A percentile compares a stretch with the other conserved stretches of the same genome.
phyloP scores from a whole-genome alignment of 2,329 filamentous ascomycete genomes.

The Monilinia fructigena region DNA sequence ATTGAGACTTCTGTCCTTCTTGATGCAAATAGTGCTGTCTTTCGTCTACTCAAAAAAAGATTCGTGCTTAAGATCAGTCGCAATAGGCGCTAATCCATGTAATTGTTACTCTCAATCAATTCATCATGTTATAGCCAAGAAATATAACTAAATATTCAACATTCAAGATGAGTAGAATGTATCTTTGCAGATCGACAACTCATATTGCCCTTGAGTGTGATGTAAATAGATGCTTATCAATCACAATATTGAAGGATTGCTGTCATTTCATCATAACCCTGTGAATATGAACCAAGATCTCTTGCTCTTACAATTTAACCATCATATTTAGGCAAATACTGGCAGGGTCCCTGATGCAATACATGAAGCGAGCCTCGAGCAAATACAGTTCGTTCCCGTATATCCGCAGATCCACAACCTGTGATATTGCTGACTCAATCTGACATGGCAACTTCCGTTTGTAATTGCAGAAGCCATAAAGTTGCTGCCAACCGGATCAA shows the following conservation, averaged over 20 bases:
- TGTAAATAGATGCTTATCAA: background rate
- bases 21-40: background rate
- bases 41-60: background rate
- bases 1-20: background rate
- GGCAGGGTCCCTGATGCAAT: background rate
- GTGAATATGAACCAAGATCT: background rate
- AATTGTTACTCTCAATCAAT: background rate
- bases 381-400: background rate
- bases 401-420: background rate
- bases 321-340: background rate
- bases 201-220: too few species aligned
- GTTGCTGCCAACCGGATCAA: background rate
- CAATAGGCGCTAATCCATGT: background rate
- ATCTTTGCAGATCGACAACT: background rate
- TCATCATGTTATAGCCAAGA: background rate
- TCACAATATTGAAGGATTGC: background rate
- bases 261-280: background rate
- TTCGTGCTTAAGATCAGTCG: background rate
- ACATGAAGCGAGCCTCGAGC: too few species aligned
- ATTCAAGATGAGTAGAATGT: background rate
- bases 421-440: constrained; percentile 1
- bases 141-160: background rate
- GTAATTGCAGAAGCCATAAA: background rate
- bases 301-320: background rate
- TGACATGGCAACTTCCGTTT: constrained; percentile 7